Evolutionary conservation across 2,329 filamentous ascomycete species (phyloP).

Genomic region (Chrysoporthe cubensis): DNA sequence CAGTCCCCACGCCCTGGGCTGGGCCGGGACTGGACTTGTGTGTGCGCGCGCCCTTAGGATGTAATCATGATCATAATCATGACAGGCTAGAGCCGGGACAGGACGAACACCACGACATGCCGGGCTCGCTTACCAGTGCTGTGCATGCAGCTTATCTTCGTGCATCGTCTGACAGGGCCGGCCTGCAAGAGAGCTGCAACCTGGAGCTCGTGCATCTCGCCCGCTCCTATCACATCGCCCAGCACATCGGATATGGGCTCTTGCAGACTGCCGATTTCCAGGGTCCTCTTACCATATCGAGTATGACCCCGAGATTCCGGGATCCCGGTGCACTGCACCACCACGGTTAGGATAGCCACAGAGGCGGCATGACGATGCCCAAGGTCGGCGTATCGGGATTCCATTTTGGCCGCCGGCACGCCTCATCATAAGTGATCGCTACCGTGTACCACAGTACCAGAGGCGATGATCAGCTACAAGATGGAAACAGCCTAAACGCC

Average conservation of each 20-base stretch:
- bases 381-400: slow-evolving; percentile 16
- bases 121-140: not conserved
- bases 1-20: not conserved
- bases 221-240: not conserved
- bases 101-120: not conserved
- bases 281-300: slow-evolving; percentile 14
- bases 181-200: slow-evolving; percentile 2
- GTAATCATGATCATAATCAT: not conserved
- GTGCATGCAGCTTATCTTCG: slow-evolving; percentile 9
- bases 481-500: not conserved
- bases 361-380: not conserved
- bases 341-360: not conserved
- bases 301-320: slow-evolving; percentile 10
- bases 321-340: not conserved
- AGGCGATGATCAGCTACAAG: not conserved
- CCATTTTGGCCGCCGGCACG: not conserved
- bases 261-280: slow-evolving; percentile 8
- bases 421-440: not conserved
- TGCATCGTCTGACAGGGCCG: slow-evolving; percentile 4
- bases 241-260: slow-evolving; percentile 9
- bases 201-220: not conserved
- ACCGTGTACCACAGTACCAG: not conserved
- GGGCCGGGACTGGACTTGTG: not conserved
- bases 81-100: not conserved
- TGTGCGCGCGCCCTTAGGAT: not conserved